Percentiles rank a stretch among this genome's conserved stretches.
Evolutionary conservation across 495 filamentous ascomycete species (phyloP).

Genomic region (Symbiotaphrina buchneri): DNA sequence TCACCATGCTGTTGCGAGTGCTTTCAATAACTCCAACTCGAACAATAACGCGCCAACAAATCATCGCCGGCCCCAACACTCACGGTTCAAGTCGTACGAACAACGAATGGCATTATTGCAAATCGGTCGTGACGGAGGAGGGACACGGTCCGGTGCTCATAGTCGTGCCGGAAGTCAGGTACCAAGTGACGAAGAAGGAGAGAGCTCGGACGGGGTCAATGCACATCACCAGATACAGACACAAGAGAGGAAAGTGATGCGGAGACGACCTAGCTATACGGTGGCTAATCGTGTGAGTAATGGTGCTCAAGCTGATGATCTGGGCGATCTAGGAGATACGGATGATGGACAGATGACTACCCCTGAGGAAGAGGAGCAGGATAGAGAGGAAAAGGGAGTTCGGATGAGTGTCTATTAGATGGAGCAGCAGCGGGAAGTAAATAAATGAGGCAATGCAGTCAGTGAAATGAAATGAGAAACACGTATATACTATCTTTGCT

Average conservation of each 20-base stretch:
- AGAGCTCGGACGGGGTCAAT: no score
- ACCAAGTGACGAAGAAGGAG: not conserved
- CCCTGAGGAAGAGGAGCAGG: no score
- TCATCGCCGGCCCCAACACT: not conserved
- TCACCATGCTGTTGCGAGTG: not conserved
- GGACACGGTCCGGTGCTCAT: constrained; percentile 4
- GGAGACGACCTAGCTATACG: not conserved
- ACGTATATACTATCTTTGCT: no score
- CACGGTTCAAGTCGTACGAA: not conserved
- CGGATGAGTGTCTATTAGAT: no score
- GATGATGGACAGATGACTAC: no score
- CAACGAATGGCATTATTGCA: constrained; percentile 1
- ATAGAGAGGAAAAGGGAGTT: no score
- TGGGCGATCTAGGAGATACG: no score
- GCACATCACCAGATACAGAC: no score
- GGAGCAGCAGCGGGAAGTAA: no score
- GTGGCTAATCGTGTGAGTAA: no score
- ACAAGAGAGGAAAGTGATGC: not conserved
- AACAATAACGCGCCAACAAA: not conserved
- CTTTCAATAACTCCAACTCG: not conserved
- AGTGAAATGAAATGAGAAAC: no score
- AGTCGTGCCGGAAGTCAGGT: constrained; percentile 3
- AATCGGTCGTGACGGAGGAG: constrained; percentile 6
- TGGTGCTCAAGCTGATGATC: not conserved
- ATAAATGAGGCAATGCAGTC: no score